A percentile compares a stretch with the other conserved stretches of the same genome.
Evolutionary conservation across 2,329 filamentous ascomycete genomes (phyloP).

Genomic region (Penicillium sp.): DNA sequence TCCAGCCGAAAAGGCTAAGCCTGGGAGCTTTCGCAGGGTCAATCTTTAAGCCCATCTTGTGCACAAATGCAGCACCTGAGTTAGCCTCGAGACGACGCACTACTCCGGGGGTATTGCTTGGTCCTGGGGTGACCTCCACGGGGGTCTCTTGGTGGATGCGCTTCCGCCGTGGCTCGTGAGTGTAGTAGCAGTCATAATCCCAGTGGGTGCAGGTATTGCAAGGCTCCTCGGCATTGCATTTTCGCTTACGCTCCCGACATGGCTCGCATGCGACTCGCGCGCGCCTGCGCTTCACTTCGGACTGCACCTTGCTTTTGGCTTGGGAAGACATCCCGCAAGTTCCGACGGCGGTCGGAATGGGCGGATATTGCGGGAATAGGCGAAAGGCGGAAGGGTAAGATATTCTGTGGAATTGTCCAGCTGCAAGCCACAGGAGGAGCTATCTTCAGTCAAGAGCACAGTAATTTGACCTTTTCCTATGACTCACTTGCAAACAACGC

Average conservation of each 20-base stretch:
- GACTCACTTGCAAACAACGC: neutral
- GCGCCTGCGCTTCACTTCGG: conserved; percentile 25
- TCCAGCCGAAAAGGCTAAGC: conserved; percentile 59
- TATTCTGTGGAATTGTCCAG: neutral
- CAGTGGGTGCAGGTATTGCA: conserved; percentile 31
- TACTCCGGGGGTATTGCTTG: conserved; percentile 14
- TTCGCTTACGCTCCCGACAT: conserved; percentile 33
- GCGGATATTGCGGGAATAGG: neutral
- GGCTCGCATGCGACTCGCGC: conserved; percentile 29
- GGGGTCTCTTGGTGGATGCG: conserved; percentile 4
- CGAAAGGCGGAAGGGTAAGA: neutral
- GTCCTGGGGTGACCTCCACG: neutral
- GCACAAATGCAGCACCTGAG: conserved; percentile 56
- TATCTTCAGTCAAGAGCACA: neutral
- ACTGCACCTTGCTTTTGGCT: neutral
- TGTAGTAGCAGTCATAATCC: conserved; percentile 33
- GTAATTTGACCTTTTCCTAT: neutral
- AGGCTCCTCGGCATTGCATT: conserved; percentile 30
- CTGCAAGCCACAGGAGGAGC: neutral
- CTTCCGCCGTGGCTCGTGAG: conserved; percentile 6
- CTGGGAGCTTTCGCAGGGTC: conserved; percentile 56
- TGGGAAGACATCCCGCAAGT: conserved; percentile 1
- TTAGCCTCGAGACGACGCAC: conserved; percentile 53
- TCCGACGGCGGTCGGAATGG: neutral
- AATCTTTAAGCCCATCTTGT: conserved; percentile 54